These are phyloP conservation scores for Pleodorina starrii DNA, from an alignment of 139 green algal genomes.

Conservation along the genomic window DNA sequence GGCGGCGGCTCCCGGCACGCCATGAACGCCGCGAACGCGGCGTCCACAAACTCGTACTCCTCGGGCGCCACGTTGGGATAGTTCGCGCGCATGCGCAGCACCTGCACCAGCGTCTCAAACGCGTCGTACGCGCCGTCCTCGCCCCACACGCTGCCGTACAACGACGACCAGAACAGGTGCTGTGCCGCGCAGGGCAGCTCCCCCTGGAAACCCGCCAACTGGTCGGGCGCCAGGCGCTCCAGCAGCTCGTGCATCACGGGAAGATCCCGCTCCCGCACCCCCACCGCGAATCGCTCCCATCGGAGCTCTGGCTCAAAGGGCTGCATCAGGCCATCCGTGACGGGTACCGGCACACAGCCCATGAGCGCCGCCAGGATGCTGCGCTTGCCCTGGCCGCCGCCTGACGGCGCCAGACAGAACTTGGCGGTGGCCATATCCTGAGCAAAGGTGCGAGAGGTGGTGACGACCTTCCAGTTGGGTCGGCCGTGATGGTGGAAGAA, in stretches of 20 bases:
- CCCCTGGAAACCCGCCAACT: constrained; percentile 31
- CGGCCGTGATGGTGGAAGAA: constrained; percentile 47
- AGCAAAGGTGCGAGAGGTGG: background rate
- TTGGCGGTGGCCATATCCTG: constrained; percentile 7
- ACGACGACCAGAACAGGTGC: constrained; percentile 47
- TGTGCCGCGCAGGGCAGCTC: constrained; percentile 45
- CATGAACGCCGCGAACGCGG: constrained; percentile 41
- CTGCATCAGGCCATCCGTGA: constrained; percentile 49
- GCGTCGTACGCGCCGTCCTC: constrained; percentile 59
- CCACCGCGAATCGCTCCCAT: constrained; percentile 41
- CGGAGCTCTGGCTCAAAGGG: constrained; percentile 44
- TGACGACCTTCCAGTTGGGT: constrained; percentile 40
- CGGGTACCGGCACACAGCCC: constrained; percentile 49
- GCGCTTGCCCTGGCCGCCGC: constrained; percentile 56
- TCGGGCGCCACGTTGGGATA: constrained; percentile 32
- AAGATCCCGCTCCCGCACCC: constrained; percentile 45
- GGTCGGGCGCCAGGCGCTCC: background rate
- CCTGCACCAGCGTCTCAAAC: constrained; percentile 54
- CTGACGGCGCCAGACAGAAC: constrained; percentile 60
- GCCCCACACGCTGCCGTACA: constrained; percentile 46
- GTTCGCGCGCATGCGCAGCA: constrained; percentile 37
- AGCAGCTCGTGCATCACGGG: constrained; percentile 37
- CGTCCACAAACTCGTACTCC: constrained; percentile 39
- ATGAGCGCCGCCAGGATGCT: constrained; percentile 44
- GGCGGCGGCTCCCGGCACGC: background rate